A percentile compares a stretch with the other conserved stretches of the same genome.
phyloP scores from a whole-genome alignment of 192 early-diverging fungal genomes.

The Coemansia nantahalensis region DNA sequence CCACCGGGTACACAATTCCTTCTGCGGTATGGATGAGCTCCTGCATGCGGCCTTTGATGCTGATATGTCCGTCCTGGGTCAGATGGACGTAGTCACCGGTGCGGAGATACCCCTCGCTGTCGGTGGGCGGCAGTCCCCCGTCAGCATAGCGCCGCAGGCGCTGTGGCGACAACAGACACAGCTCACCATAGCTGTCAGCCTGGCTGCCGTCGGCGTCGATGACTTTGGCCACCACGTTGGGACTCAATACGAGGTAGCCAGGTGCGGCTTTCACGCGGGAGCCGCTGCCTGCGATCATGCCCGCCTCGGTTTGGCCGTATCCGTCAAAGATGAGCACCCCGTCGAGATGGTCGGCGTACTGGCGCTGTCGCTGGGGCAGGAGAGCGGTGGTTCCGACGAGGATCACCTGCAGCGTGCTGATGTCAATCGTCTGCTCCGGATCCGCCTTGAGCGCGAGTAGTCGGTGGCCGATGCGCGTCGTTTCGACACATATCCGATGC shows the following conservation, averaged over 20 bases:
- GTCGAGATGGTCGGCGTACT: slow-evolving; percentile 20
- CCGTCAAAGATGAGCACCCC: slow-evolving; percentile 5
- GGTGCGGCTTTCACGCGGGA: slow-evolving; percentile 1
- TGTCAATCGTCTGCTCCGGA: slow-evolving; percentile 3
- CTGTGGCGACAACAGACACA: too few species aligned
- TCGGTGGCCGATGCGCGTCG: slow-evolving; percentile 1
- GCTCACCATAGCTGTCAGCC: slow-evolving; percentile 8
- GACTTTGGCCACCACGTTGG: slow-evolving; percentile 30
- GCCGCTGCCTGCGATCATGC: slow-evolving; percentile 15
- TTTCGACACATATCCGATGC: slow-evolving; percentile 6
- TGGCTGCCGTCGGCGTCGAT: slow-evolving; percentile 60
- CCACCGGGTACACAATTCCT: too few species aligned
- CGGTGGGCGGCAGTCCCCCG: too few species aligned
- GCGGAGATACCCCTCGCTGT: too few species aligned
- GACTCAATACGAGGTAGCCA: slow-evolving; percentile 27
- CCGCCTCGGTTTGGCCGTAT: slow-evolving; percentile 37
- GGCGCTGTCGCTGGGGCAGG: slow-evolving; percentile 2
- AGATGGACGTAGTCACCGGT: too few species aligned
- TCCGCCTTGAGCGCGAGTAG: neutral
- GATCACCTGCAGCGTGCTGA: slow-evolving; percentile 17
- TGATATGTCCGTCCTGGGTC: too few species aligned
- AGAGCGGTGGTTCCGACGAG: slow-evolving; percentile 25
- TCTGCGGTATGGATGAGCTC: too few species aligned
- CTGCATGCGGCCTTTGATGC: too few species aligned
- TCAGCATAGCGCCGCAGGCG: too few species aligned